Conservation (phyloP, 2,329 filamentous ascomycete genomes). For the Clarireedia monteithiana region DNA sequence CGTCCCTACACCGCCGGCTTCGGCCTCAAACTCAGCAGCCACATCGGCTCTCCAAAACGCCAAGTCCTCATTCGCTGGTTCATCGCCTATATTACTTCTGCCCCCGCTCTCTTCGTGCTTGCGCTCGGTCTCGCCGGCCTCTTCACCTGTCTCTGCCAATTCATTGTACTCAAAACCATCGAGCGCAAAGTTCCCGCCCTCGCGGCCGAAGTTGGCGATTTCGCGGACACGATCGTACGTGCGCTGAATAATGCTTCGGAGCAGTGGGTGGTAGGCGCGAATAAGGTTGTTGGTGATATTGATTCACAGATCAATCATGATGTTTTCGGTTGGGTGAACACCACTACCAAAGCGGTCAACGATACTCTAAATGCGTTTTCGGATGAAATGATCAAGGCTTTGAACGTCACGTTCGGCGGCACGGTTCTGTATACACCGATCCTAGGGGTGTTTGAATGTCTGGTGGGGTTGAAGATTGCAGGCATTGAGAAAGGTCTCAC, state of each 20-base stretch:
- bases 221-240: conserved; percentile 55
- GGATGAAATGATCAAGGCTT: conserved; percentile 62
- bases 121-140: conserved; percentile 59
- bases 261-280: conserved; percentile 57
- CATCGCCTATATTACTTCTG: conserved; percentile 60
- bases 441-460: conserved; percentile 71
- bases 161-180: conserved; percentile 53
- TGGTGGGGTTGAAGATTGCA: conserved; percentile 82
- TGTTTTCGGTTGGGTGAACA: conserved; percentile 80
- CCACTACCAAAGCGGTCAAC: conserved; percentile 75
- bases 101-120: conserved; percentile 61
- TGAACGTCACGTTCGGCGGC: conserved; percentile 72
- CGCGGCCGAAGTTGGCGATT: conserved; percentile 55
- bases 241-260: conserved; percentile 56
- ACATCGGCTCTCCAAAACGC: conserved; percentile 51
- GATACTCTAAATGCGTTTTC: conserved; percentile 78
- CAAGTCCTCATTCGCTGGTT: conserved; percentile 60
- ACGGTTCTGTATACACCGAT: conserved; percentile 76
- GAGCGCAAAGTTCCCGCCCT: conserved; percentile 58
- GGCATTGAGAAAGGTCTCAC: conserved; percentile 82
- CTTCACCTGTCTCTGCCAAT: conserved; percentile 60
- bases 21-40: conserved; percentile 63
- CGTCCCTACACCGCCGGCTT: conserved; percentile 66
- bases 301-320: conserved; percentile 72
- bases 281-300: conserved; percentile 50